Conservation (phyloP, 345 rosid genomes). For the Viola odorata region DNA sequence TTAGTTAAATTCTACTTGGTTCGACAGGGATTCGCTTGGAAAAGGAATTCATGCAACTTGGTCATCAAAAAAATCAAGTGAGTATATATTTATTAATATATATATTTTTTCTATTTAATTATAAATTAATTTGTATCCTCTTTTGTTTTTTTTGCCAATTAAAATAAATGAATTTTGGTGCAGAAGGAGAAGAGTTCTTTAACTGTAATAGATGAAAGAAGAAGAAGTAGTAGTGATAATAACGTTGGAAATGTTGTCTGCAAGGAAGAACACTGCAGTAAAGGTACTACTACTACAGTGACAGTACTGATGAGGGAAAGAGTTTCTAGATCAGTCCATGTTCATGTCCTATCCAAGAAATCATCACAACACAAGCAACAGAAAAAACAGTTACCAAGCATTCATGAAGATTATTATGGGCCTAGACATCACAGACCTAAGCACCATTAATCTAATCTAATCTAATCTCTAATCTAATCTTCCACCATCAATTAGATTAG, state of each 20-base stretch:
- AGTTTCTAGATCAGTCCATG: slow-evolving; percentile 3
- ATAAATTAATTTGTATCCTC: no score
- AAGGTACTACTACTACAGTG: slow-evolving; percentile 14
- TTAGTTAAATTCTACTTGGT: not conserved
- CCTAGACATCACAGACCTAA: no score
- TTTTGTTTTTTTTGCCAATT: no score
- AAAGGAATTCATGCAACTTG: slow-evolving; percentile 16
- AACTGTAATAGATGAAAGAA: no score
- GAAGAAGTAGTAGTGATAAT: not conserved
- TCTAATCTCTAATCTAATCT: slow-evolving; percentile 1
- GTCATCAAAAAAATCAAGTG: slow-evolving; percentile 2
- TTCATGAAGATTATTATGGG: no score
- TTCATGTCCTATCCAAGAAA: slow-evolving; percentile 10
- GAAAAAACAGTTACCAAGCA: no score
- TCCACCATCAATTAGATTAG: slow-evolving; percentile 36
- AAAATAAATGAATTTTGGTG: no score
- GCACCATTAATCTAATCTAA: no score
- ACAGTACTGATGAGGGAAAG: not conserved
- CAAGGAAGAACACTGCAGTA: slow-evolving; percentile 15
- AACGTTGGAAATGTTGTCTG: not conserved
- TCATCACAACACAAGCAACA: slow-evolving; percentile 7
- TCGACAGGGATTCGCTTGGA: slow-evolving; percentile 15
- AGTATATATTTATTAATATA: no score
- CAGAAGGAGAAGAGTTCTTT: no score
- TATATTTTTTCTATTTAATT: no score